These are phyloP conservation scores for Podospora anserina DNA, from an alignment of 495 filamentous ascomycete genomes.

Conservation along the genomic window DNA sequence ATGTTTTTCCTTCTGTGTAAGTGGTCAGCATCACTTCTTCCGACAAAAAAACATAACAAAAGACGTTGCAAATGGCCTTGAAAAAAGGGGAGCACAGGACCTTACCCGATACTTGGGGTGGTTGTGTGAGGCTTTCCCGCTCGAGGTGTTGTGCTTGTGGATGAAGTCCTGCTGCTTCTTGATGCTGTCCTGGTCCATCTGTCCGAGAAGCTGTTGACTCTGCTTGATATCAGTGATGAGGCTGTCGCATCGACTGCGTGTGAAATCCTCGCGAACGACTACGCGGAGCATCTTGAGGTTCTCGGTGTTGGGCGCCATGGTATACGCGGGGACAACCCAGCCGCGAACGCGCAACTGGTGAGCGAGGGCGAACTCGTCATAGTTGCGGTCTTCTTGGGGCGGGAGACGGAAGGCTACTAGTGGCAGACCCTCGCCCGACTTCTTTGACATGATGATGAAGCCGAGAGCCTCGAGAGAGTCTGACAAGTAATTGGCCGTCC, in stretches of 20 bases:
- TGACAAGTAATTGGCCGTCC: constrained; percentile 76
- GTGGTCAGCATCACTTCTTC: constrained; percentile 22
- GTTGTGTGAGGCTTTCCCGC: constrained; percentile 55
- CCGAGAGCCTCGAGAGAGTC: constrained; percentile 64
- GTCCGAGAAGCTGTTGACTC: constrained; percentile 61
- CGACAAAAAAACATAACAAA: constrained; percentile 6
- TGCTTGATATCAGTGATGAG: constrained; percentile 71
- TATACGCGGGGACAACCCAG: constrained; percentile 92
- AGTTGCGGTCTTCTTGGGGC: constrained; percentile 54
- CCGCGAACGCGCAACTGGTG: constrained; percentile 78
- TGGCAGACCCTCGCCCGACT: constrained; percentile 68
- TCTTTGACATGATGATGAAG: constrained; percentile 82
- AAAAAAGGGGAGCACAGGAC: constrained; percentile 8
- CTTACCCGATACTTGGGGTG: constrained; percentile 60
- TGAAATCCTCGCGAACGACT: constrained; percentile 87
- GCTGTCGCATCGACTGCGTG: constrained; percentile 66
- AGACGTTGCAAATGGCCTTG: not conserved
- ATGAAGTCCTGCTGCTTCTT: constrained; percentile 64
- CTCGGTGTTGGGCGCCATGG: constrained; percentile 82
- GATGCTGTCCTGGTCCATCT: constrained; percentile 69
- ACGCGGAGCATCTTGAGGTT: constrained; percentile 81
- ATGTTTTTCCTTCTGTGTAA: constrained; percentile 65
- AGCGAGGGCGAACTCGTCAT: constrained; percentile 79
- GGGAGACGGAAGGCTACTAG: constrained; percentile 81
- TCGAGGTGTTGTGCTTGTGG: constrained; percentile 52